Base-by-base conservation (phyloP, 1,139 yeast species). In the Candida smagusa region DNA sequence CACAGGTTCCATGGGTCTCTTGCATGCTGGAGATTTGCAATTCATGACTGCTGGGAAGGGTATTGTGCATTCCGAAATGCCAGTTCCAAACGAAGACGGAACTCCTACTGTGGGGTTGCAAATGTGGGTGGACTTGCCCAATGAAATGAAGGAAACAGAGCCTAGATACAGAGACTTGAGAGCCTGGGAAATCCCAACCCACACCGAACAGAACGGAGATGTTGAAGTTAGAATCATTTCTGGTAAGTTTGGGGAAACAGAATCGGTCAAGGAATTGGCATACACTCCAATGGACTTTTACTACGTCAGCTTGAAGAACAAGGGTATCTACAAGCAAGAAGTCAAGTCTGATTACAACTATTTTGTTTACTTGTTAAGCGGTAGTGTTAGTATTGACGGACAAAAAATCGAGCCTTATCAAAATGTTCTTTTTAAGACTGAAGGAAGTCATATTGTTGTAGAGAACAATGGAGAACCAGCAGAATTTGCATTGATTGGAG, bases 31-130 rank as follows among this genome's bases (percentile, higher is more conserved):
- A 37, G 96, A 89, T 56, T 68, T 89, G 49, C 97, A 89, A 64
- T 87, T 89, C 58, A 89, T 88, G 95, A 89, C 96, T 41, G 96
- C 96, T 8, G 96, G 96, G 41, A 77, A 74, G 48, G 97, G 96
- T 40, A 79, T 88, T 32, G 87, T 86, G 29, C 96, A 88, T 53
- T 77, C 88, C 5, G 95, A 86, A 54, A 84, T 86, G 79, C 95
- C 95, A n/a, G 77, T 84, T 25, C 69, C 71, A 31, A 72, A 71
- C 47, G 68, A 70, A 7, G 79, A 77, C 46, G 84, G 83, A 22
- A 58, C 70, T 21, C 63, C 74, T 1, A 79, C 81, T 29, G 74
- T 68, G 30, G 96, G 96, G 36, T 69, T 89, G 71, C 96, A 88
- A 60, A 65, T 89, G 38, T 89, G 97, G 96, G 95, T 89, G 35